phyloP scores from a whole-genome alignment of 1,284 basidiomycete species.

The Peniophora sp. region DNA sequence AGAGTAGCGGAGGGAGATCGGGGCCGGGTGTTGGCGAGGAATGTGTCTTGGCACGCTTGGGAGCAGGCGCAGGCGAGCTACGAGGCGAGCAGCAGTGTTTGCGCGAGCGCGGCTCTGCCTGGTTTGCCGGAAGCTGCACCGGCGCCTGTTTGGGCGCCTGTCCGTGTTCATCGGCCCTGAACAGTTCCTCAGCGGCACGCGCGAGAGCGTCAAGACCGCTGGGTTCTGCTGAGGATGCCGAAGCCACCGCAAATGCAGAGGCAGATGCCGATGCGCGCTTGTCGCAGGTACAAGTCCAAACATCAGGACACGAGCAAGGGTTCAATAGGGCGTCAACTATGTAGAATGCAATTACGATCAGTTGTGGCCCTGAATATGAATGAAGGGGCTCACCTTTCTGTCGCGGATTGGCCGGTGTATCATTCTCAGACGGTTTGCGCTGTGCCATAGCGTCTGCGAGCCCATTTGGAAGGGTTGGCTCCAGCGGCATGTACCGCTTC shows the following conservation, averaged over 20 bases:
- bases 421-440: background rate
- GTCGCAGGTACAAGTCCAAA: slow-evolving; percentile 45
- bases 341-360: slow-evolving; percentile 3
- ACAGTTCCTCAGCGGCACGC: slow-evolving; percentile 32
- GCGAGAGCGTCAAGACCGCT: slow-evolving; percentile 39
- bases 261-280: slow-evolving; percentile 8
- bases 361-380: background rate
- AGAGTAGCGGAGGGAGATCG: slow-evolving; percentile 34
- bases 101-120: background rate
- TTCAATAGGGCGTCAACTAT: slow-evolving; percentile 55
- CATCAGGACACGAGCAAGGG: slow-evolving; percentile 49
- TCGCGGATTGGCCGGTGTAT: slow-evolving; percentile 29
- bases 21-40: slow-evolving; percentile 10
- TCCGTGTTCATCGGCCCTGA: slow-evolving; percentile 1
- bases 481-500: slow-evolving; percentile 20
- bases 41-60: background rate
- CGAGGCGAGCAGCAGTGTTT: background rate
- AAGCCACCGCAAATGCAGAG: slow-evolving; percentile 7
- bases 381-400: slow-evolving; percentile 40
- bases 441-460: slow-evolving; percentile 16
- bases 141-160: too few relatives aligned
- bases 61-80: background rate
- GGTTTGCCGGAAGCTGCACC: too few relatives aligned
- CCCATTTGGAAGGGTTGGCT: slow-evolving; percentile 20
- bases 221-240: background rate